Conservation (phyloP, 495 filamentous ascomycete species). For the Penicillium coffeae region DNA sequence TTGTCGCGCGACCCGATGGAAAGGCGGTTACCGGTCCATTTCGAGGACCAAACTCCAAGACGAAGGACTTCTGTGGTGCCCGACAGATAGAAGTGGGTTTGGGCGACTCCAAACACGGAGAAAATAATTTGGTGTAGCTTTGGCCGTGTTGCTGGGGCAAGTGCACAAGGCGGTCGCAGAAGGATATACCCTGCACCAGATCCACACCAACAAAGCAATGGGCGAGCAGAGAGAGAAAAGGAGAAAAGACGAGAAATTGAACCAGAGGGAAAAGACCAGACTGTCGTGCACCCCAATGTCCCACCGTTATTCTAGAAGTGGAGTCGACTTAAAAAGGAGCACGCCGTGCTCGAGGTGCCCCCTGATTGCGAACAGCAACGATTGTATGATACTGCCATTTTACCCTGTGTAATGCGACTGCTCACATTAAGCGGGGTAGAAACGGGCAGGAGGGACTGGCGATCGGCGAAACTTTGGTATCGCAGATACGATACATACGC, state of each 20-base stretch:
- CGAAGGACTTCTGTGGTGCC: slow-evolving; percentile 20
- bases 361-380: slow-evolving; percentile 11
- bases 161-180: slow-evolving; percentile 27
- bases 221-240: not conserved
- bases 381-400: slow-evolving; percentile 3
- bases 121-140: slow-evolving; percentile 27
- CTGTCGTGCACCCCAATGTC: not conserved
- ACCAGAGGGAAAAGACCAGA: not conserved
- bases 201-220: slow-evolving; percentile 14
- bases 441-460: not conserved
- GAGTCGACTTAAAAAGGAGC: not conserved
- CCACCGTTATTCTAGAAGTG: not conserved
- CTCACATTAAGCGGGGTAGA: not conserved
- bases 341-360: slow-evolving; percentile 1
- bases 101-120: slow-evolving; percentile 1
- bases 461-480: not conserved
- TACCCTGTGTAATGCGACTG: not conserved
- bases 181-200: slow-evolving; percentile 11
- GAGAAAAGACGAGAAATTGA: not conserved
- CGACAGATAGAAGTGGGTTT: not conserved
- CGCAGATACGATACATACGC: not conserved
- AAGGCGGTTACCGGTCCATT: slow-evolving; percentile 43
- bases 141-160: slow-evolving; percentile 27
- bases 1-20: slow-evolving; percentile 40
- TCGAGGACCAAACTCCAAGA: slow-evolving; percentile 23